Evolutionary conservation across 208 protist species (phyloP).

Genomic region (Crithidia sp.): DNA sequence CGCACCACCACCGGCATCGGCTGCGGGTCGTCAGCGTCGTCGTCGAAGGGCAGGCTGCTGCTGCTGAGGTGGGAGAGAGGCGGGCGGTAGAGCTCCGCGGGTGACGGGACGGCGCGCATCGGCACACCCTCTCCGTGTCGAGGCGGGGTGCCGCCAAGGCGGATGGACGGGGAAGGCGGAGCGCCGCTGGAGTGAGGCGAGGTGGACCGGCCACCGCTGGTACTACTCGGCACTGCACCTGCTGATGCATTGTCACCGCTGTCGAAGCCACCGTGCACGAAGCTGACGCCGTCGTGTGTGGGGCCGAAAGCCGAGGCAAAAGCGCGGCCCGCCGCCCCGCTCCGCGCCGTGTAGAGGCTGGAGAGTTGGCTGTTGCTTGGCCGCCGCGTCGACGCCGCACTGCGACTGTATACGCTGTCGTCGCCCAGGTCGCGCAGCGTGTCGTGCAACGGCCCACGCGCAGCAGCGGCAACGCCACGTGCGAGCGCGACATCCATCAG

Average conservation of each 20-base stretch:
- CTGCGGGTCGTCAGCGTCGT: conserved; percentile 9
- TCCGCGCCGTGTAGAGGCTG: background rate
- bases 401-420: conserved; percentile 19
- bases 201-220: background rate
- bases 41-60: conserved; percentile 15
- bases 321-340: background rate
- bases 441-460: background rate
- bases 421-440: conserved; percentile 1
- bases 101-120: background rate
- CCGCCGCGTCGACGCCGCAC: conserved; percentile 14
- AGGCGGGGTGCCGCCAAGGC: background rate
- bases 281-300: background rate
- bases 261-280: background rate
- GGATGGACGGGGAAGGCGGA: background rate
- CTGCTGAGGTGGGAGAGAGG: conserved; percentile 14
- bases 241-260: background rate
- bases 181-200: background rate
- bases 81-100: background rate
- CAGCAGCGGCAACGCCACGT: background rate
- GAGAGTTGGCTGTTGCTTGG: conserved; percentile 14
- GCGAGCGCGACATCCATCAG: conserved; percentile 31
- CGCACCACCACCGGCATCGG: conserved; percentile 13
- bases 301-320: background rate
- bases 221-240: background rate
- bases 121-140: background rate